phyloP scores from a whole-genome alignment of 75 land plant genomes.

The Pinus tabuliformis region DNA sequence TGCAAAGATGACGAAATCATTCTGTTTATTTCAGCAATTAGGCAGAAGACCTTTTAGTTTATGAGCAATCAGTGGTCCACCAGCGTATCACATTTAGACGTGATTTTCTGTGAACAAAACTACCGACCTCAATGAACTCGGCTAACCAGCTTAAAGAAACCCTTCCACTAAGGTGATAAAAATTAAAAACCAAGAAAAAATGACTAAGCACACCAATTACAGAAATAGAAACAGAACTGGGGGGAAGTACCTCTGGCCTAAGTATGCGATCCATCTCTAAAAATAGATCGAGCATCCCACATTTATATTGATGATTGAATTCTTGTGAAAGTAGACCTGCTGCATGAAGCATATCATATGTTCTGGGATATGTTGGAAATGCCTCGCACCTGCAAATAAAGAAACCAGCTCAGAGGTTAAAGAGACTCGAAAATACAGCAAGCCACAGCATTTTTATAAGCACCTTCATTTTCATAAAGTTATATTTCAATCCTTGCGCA shows the following conservation, averaged over 20 bases:
- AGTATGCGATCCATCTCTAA: conserved; percentile 78
- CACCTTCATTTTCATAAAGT: neutral
- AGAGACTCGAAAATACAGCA: too few species aligned
- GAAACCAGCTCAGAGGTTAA: too few species aligned
- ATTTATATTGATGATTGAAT: conserved; percentile 32
- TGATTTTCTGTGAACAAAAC: neutral
- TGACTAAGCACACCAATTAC: conserved; percentile 1
- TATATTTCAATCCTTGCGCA: neutral
- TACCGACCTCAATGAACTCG: neutral
- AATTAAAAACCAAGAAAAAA: neutral
- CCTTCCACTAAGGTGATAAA: neutral
- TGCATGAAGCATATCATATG: conserved; percentile 89
- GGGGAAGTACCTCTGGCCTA: conserved; percentile 77
- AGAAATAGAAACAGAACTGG: conserved; percentile 8
- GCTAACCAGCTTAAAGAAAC: neutral
- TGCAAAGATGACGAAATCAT: conserved; percentile 19
- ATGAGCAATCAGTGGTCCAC: neutral
- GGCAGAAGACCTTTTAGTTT: neutral
- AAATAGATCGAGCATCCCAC: conserved; percentile 54
- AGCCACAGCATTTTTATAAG: neutral
- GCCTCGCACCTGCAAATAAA: conserved; percentile 83
- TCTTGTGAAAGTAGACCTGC: conserved; percentile 63
- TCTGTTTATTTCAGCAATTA: neutral
- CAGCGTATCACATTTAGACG: too few species aligned
- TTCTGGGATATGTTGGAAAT: conserved; percentile 95